Percentiles rank a stretch among this genome's conserved stretches.
phyloP scores from a whole-genome alignment of 768 basidiomycete species.

The Kwoniella europaea region DNA sequence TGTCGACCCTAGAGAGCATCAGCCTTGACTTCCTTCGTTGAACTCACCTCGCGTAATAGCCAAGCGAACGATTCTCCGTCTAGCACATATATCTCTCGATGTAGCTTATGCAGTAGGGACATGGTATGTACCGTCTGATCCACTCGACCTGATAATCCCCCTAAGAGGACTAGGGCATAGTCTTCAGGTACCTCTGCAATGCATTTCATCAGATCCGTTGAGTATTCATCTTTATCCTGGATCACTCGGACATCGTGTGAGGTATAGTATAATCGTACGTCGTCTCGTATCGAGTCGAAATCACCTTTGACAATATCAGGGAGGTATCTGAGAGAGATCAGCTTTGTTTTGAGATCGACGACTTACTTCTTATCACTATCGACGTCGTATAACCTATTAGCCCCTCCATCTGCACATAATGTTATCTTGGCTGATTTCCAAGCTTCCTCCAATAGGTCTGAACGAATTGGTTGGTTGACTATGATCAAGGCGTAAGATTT shows the following conservation, averaged over 20 bases:
- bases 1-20: conserved; percentile 73
- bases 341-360: background rate
- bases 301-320: conserved; percentile 94
- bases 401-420: conserved; percentile 85
- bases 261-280: conserved; percentile 74
- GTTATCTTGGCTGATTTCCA: conserved; percentile 60
- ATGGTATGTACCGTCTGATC: conserved; percentile 94
- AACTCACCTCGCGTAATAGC: conserved; percentile 75
- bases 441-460: conserved; percentile 64
- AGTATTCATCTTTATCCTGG: conserved; percentile 73
- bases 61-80: conserved; percentile 92
- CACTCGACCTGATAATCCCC: conserved; percentile 85
- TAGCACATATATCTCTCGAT: conserved; percentile 72
- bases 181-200: conserved; percentile 63
- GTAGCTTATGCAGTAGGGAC: conserved; percentile 79
- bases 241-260: conserved; percentile 68
- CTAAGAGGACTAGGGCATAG: conserved; percentile 69
- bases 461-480: conserved; percentile 81
- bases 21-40: background rate
- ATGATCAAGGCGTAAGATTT: conserved; percentile 67
- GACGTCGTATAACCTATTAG: conserved; percentile 77
- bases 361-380: conserved; percentile 34
- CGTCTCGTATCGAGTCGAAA: conserved; percentile 79
- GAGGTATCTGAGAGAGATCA: conserved; percentile 63
- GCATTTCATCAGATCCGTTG: conserved; percentile 98